Base-by-base conservation (phyloP, 73 alveolate species). In the Breviolum minutum region DNA sequence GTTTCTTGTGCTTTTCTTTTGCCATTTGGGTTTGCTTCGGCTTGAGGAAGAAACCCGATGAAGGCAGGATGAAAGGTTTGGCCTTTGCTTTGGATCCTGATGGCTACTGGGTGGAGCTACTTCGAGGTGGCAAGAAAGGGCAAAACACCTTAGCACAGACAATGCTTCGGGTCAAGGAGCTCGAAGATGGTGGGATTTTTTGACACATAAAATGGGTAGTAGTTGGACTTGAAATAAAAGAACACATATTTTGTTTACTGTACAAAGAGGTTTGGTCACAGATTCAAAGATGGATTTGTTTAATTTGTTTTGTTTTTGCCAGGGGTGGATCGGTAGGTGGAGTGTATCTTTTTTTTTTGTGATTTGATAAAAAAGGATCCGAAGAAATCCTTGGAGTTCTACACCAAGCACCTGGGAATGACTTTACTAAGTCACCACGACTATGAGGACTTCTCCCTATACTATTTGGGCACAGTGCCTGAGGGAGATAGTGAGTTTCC, bases 81-180 rank as follows among this genome's bases (percentile, higher is more conserved):
- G 99, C 99, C 63, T 94, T 94, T 32, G 99, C 99, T 2, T 66
- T 94, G 73, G 99, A 94, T 26, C 99, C 99, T 6, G 99, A 94
- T 94, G 99, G 99, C 83, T 94, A 94, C 74, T 94, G 99, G 99
- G 94, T 94, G 71, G 99, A 94, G 86, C 26, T 94, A 61, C 89
- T 92, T 11, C 48, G 90, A 64, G 98, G 98, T 73, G 98, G 98
- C 3, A 29, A 48, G 73, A 61, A 77, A 4, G 98, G 90, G 27
- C 79, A 81, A 80, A 60, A 73, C 85, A 79, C 82, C 99, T 63
- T 94, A 61, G 94, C 94, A 64, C 99, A 94, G 85, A 94, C 99
- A 14, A 94, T 94, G 99, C 92, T 94, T 30, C 68, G 99, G 93
- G 94, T 79, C 63, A 94, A 94, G 99, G 97, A 69, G 66, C 14